Evolutionary conservation across 2,329 filamentous ascomycete genomes (phyloP).

Genomic region (Fusarium sp.): DNA sequence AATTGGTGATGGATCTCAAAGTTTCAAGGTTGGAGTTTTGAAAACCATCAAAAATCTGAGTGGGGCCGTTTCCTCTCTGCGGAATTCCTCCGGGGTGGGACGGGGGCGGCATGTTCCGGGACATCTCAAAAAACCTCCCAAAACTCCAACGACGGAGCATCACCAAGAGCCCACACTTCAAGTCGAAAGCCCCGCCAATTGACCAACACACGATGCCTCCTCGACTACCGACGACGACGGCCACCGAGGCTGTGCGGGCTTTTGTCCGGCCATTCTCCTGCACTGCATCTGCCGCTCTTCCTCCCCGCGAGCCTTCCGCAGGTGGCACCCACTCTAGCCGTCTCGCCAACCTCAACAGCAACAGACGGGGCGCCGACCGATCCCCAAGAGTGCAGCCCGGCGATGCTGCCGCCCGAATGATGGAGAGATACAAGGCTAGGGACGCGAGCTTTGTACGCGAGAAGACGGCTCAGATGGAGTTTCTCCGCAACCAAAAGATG

Average conservation of each 20-base stretch:
- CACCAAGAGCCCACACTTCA: conserved; percentile 20
- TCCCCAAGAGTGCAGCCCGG: conserved; percentile 23
- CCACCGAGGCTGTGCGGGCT: conserved; percentile 29
- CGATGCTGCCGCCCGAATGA: conserved; percentile 45
- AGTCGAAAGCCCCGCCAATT: conserved; percentile 11
- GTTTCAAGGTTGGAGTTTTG: conserved; percentile 26
- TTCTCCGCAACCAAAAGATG: conserved; percentile 53
- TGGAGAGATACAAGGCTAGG: conserved; percentile 43
- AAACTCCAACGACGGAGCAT: conserved; percentile 34
- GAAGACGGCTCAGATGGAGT: conserved; percentile 52
- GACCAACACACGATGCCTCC: conserved; percentile 52
- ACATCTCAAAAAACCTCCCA: conserved; percentile 42
- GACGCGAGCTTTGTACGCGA: conserved; percentile 34
- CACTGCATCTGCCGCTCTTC: conserved; percentile 38
- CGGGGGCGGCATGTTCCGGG: conserved; percentile 32
- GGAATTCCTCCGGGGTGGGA: conserved; percentile 37
- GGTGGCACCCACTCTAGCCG: conserved; percentile 28
- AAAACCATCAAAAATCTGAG: conserved; percentile 41
- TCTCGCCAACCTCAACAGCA: conserved; percentile 39
- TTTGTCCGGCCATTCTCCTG: conserved; percentile 47
- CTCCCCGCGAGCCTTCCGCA: conserved; percentile 37
- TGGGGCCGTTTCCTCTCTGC: conserved; percentile 33
- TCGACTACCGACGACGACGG: conserved; percentile 47
- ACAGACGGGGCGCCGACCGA: conserved; percentile 2
- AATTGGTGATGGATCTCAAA: background rate